Conservation (phyloP, 2,329 filamentous ascomycete genomes). For the Venturia carpophila region DNA sequence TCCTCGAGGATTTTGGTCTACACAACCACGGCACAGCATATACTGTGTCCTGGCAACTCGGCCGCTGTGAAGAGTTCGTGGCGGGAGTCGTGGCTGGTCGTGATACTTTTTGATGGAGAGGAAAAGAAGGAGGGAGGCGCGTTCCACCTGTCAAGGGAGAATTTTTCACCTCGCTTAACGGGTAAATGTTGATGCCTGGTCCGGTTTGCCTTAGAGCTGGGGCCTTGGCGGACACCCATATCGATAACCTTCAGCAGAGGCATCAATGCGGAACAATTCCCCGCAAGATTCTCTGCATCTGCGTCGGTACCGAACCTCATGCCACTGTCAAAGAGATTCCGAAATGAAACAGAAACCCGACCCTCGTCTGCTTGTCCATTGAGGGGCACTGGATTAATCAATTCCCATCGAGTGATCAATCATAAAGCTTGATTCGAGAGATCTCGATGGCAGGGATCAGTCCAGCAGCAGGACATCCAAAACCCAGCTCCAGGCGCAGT, state of each 20-base stretch:
- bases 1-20: constrained; percentile 56
- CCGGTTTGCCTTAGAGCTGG: not conserved
- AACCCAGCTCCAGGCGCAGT: not conserved
- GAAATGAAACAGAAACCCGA: not conserved
- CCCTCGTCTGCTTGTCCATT: not conserved
- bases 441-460: constrained; percentile 13
- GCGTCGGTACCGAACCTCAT: not conserved
- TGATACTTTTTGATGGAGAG: constrained; percentile 50
- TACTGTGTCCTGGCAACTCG: constrained; percentile 56
- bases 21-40: constrained; percentile 52
- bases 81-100: constrained; percentile 64
- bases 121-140: not conserved
- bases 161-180: not conserved
- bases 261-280: too few species aligned
- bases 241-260: too few species aligned
- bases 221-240: not conserved
- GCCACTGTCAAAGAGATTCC: not conserved
- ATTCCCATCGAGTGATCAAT: not conserved
- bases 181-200: not conserved
- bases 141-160: not conserved
- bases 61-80: constrained; percentile 49
- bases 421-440: not conserved
- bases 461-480: too few species aligned
- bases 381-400: not conserved
- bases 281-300: too few species aligned